Evolutionary conservation across 495 filamentous ascomycete genomes (phyloP).

Genomic region (Hypoxylon cercidicola): DNA sequence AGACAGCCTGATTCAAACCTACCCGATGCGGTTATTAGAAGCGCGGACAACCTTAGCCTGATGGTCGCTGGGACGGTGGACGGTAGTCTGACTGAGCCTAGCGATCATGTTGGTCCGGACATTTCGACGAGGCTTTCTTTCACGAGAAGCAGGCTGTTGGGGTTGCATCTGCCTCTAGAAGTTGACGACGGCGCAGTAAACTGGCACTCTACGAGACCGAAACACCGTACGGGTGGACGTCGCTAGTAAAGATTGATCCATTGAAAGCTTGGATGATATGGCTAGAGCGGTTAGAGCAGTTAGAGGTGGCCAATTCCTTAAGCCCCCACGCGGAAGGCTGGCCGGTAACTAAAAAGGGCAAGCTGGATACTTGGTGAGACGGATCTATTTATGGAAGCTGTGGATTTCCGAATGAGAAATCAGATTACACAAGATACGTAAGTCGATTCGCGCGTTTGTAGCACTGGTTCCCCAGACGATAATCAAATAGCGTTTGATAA

Average conservation of each 20-base stretch:
- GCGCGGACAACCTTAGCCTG: not conserved
- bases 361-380: slow-evolving; percentile 22
- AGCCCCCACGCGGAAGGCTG: slow-evolving; percentile 31
- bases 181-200: slow-evolving; percentile 14
- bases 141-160: slow-evolving; percentile 7
- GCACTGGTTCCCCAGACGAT: slow-evolving; percentile 20
- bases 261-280: not conserved
- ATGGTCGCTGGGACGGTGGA: not conserved
- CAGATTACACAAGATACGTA: slow-evolving; percentile 26
- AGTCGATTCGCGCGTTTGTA: not conserved
- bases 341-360: slow-evolving; percentile 30
- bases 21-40: slow-evolving; percentile 11
- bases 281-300: too few relatives aligned
- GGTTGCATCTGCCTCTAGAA: slow-evolving; percentile 20
- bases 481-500: slow-evolving; percentile 18
- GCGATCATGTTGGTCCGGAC: slow-evolving; percentile 2
- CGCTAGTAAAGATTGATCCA: slow-evolving; percentile 16
- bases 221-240: slow-evolving; percentile 8
- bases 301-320: slow-evolving; percentile 7
- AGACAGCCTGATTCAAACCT: slow-evolving; percentile 8
- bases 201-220: slow-evolving; percentile 10
- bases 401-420: slow-evolving; percentile 23
- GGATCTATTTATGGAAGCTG: slow-evolving; percentile 37
- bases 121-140: not conserved
- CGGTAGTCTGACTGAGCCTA: not conserved